Percentiles rank a stretch among this genome's conserved stretches.
These are phyloP conservation scores for Daldinia bambusicola DNA, from an alignment of 495 filamentous ascomycete genomes.

Conservation along the genomic window DNA sequence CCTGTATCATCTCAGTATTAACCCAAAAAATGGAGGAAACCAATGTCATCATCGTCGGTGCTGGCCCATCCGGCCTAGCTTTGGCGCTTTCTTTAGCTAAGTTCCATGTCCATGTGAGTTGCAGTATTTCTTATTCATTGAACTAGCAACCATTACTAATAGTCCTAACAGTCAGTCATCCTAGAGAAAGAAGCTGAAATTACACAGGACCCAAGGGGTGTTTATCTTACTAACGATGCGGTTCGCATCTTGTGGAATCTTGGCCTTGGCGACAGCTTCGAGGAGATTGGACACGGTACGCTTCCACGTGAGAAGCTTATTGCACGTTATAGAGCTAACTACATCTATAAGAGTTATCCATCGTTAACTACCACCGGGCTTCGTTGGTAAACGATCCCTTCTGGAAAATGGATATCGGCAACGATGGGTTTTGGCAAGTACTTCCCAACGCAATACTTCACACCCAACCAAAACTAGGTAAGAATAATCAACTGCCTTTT, in stretches of 20 bases:
- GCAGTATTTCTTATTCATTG: background rate
- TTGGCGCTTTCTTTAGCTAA: conserved; percentile 49
- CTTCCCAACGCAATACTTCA: conserved; percentile 42
- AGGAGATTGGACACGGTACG: conserved; percentile 49
- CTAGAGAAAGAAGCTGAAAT: conserved; percentile 59
- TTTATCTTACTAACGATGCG: conserved; percentile 62
- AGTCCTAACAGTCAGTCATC: conserved; percentile 40
- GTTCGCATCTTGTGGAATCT: conserved; percentile 59
- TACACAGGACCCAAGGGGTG: conserved; percentile 61
- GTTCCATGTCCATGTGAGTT: conserved; percentile 46
- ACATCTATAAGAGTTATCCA: conserved; percentile 43
- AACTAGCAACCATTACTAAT: background rate
- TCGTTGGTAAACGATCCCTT: conserved; percentile 39
- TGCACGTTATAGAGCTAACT: background rate
- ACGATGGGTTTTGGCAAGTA: conserved; percentile 30
- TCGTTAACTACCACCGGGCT: conserved; percentile 42
- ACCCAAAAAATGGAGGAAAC: conserved; percentile 40
- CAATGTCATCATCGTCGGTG: conserved; percentile 52
- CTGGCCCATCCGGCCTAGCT: conserved; percentile 52
- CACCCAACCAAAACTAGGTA: conserved; percentile 45
- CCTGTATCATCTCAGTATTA: background rate
- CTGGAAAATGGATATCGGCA: background rate
- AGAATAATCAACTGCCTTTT: background rate
- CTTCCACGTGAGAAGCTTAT: background rate
- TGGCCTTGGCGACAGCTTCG: conserved; percentile 56